A percentile compares a stretch with the other conserved stretches of the same genome.
phyloP scores from a whole-genome alignment of 2,329 filamentous ascomycete genomes.

The Pestalotiopsis sp. region DNA sequence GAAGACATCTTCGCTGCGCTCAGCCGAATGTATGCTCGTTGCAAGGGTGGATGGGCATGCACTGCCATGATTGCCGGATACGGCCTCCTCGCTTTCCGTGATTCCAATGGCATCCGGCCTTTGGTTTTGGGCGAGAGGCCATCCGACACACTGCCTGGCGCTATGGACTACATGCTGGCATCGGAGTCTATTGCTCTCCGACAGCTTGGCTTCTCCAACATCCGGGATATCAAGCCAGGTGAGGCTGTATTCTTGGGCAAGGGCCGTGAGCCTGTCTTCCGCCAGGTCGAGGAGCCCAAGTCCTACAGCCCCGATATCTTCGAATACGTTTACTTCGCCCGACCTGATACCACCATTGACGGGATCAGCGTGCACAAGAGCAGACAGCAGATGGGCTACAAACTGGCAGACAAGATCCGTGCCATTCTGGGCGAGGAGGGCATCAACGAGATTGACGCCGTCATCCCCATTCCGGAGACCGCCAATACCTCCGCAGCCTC shows the following conservation, averaged over 20 bases:
- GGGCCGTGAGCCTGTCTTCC: slow-evolving; percentile 67
- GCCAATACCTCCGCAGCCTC: slow-evolving; percentile 71
- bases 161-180: slow-evolving; percentile 77
- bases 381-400: slow-evolving; percentile 74
- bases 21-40: slow-evolving; percentile 19
- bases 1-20: slow-evolving; percentile 78
- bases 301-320: slow-evolving; percentile 76
- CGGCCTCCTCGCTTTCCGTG: slow-evolving; percentile 76
- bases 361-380: slow-evolving; percentile 59
- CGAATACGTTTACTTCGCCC: slow-evolving; percentile 81
- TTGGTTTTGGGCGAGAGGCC: slow-evolving; percentile 40
- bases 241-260: slow-evolving; percentile 78
- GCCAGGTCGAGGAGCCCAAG: slow-evolving; percentile 63
- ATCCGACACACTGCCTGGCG: slow-evolving; percentile 51
- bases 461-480: slow-evolving; percentile 70
- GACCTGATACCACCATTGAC: slow-evolving; percentile 42
- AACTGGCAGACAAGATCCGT: slow-evolving; percentile 68
- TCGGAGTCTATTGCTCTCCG: slow-evolving; percentile 75
- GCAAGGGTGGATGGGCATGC: slow-evolving; percentile 76
- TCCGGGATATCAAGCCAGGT: slow-evolving; percentile 70
- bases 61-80: slow-evolving; percentile 84
- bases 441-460: slow-evolving; percentile 67
- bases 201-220: slow-evolving; percentile 69
- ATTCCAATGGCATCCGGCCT: slow-evolving; percentile 77
- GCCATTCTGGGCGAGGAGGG: slow-evolving; percentile 61